Percentiles rank a stretch among this genome's conserved stretches.
These are phyloP conservation scores for Prunus dulcis DNA, from an alignment of 306 rosid species.

Conservation along the genomic window DNA sequence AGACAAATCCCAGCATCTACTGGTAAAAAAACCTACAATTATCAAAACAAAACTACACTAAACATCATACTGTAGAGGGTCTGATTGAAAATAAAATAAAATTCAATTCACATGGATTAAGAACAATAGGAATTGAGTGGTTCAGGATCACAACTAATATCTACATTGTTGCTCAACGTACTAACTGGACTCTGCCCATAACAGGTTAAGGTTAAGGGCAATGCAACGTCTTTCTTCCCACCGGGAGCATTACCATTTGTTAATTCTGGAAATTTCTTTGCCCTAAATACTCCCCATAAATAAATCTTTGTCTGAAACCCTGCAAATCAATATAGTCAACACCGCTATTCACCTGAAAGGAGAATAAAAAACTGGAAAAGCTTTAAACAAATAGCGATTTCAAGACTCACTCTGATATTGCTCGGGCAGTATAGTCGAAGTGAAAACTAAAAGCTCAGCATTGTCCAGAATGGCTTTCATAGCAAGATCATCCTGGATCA, in stretches of 20 bases:
- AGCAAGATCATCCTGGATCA: conserved; percentile 47
- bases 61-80: background rate
- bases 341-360: background rate
- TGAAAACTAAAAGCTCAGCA: conserved; percentile 65
- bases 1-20: background rate
- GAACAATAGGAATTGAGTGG: background rate
- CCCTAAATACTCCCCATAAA: conserved; percentile 80
- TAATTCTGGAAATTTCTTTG: conserved; percentile 26
- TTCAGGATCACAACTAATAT: conserved; percentile 16
- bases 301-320: conserved; percentile 61
- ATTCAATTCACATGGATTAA: background rate
- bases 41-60: background rate
- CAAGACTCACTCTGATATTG: conserved; percentile 50
- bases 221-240: conserved; percentile 22
- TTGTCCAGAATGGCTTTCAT: conserved; percentile 44
- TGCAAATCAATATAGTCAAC: conserved; percentile 32
- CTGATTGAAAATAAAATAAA: background rate
- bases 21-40: too few relatives aligned
- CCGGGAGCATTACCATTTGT: conserved; percentile 15
- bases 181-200: conserved; percentile 20
- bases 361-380: background rate
- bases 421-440: conserved; percentile 52
- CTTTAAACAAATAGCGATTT: background rate
- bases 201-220: conserved; percentile 18
- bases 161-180: conserved; percentile 30